phyloP scores from a whole-genome alignment of 2,329 filamentous ascomycete genomes.

The Botrytis fabae region DNA sequence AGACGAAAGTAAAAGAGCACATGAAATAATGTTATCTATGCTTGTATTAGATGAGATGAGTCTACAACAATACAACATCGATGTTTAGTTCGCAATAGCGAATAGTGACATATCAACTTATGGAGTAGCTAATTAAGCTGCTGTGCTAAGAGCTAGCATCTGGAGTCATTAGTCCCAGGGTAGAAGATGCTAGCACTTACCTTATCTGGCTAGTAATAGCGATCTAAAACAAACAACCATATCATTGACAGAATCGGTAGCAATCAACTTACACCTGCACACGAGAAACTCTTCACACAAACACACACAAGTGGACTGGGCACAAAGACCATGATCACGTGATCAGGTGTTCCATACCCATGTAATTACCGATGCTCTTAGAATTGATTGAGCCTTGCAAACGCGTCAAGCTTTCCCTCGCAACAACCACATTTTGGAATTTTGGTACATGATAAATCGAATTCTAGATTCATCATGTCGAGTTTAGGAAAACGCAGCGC shows the following conservation, averaged over 20 bases:
- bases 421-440: neutral
- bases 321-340: neutral
- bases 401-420: neutral
- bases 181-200: neutral
- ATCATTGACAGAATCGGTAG: neutral
- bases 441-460: neutral
- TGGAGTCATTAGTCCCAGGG: neutral
- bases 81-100: neutral
- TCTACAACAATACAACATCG: neutral
- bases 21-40: neutral
- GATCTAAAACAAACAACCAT: neutral
- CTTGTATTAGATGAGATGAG: neutral
- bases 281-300: neutral
- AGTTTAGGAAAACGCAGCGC: slow-evolving; percentile 42
- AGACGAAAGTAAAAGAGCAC: neutral
- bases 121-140: neutral
- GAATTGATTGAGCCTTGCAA: neutral
- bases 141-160: neutral
- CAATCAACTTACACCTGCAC: neutral
- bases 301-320: neutral
- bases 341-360: neutral
- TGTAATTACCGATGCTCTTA: neutral
- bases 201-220: neutral
- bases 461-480: neutral
- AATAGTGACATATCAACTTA: neutral